phyloP scores from a whole-genome alignment of 2,329 filamentous ascomycete species.

The Dendryphion nanum region DNA sequence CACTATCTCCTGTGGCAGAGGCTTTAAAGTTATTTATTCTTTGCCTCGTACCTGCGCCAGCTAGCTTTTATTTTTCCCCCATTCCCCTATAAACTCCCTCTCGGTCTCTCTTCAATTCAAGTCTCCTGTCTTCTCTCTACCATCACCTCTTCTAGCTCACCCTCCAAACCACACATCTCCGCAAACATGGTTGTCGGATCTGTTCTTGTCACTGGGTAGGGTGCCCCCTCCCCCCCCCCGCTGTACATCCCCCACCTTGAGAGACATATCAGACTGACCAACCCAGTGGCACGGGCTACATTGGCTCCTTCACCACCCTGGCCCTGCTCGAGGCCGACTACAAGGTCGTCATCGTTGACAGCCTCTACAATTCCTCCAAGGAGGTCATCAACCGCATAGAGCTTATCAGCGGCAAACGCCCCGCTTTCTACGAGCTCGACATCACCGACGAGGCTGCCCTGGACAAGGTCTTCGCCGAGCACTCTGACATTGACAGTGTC shows the following conservation, averaged over 20 bases:
- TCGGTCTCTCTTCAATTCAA: neutral
- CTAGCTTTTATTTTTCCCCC: too few relatives aligned
- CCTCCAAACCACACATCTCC: neutral
- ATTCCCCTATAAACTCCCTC: too few relatives aligned
- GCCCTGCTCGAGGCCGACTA: constrained; percentile 91
- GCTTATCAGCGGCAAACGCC: constrained; percentile 84
- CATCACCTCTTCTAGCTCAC: neutral
- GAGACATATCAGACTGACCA: neutral
- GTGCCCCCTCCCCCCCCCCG: neutral
- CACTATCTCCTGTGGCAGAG: too few relatives aligned
- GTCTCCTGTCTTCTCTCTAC: neutral
- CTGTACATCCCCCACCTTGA: neutral
- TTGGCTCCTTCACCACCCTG: constrained; percentile 94
- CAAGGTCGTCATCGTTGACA: constrained; percentile 95
- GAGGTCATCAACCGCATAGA: constrained; percentile 94
- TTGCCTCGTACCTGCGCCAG: too few relatives aligned
- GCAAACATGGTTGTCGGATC: constrained; percentile 77
- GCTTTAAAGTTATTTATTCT: too few relatives aligned
- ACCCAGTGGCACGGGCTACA: constrained; percentile 91
- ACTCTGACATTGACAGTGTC: constrained; percentile 94
- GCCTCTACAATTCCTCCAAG: constrained; percentile 91
- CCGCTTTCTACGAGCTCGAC: constrained; percentile 81
- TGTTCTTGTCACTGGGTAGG: constrained; percentile 86
- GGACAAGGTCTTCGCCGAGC: constrained; percentile 81
- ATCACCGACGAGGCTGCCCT: constrained; percentile 81